These are phyloP conservation scores for Erodium texanum DNA, from an alignment of 441 rosid genomes.

Conservation along the genomic window DNA sequence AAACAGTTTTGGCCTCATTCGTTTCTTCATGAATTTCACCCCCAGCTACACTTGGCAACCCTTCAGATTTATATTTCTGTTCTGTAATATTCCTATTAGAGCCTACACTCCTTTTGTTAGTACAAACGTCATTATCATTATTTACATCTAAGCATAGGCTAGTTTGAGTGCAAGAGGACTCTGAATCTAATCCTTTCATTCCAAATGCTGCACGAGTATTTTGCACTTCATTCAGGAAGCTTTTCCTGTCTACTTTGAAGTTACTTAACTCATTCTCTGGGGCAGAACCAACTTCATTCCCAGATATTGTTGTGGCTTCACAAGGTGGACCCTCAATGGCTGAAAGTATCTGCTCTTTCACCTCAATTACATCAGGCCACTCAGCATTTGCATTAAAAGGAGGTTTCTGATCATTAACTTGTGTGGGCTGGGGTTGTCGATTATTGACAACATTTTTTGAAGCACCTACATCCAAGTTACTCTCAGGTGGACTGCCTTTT, in stretches of 20 bases:
- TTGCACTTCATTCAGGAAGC: slow-evolving; percentile 32
- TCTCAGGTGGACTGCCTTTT: slow-evolving; percentile 32
- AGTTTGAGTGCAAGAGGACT: slow-evolving; percentile 58
- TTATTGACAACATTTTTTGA: slow-evolving; percentile 28
- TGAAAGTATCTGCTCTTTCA: slow-evolving; percentile 36
- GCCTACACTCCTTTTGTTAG: slow-evolving; percentile 33
- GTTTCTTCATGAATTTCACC: slow-evolving; percentile 38
- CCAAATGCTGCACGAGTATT: slow-evolving; percentile 29
- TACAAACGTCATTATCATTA: slow-evolving; percentile 36
- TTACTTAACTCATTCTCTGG: slow-evolving; percentile 41
- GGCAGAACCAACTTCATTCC: slow-evolving; percentile 31
- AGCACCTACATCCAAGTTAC: slow-evolving; percentile 34
- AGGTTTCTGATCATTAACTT: slow-evolving; percentile 28
- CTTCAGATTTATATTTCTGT: slow-evolving; percentile 37
- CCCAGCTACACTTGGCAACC: slow-evolving; percentile 27
- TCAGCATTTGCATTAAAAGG: slow-evolving; percentile 26
- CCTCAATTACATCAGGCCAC: slow-evolving; percentile 32
- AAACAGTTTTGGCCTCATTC: slow-evolving; percentile 33
- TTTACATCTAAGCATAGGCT: slow-evolving; percentile 45
- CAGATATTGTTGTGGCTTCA: slow-evolving; percentile 30
- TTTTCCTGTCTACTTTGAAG: slow-evolving; percentile 30
- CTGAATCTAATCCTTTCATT: slow-evolving; percentile 50
- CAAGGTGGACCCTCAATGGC: slow-evolving; percentile 32
- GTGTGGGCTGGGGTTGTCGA: slow-evolving; percentile 28
- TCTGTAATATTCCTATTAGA: slow-evolving; percentile 32